A percentile compares a stretch with the other conserved stretches of the same genome.
Conservation (phyloP, 257 asterid genomes). For the Solanum clarkiae region DNA sequence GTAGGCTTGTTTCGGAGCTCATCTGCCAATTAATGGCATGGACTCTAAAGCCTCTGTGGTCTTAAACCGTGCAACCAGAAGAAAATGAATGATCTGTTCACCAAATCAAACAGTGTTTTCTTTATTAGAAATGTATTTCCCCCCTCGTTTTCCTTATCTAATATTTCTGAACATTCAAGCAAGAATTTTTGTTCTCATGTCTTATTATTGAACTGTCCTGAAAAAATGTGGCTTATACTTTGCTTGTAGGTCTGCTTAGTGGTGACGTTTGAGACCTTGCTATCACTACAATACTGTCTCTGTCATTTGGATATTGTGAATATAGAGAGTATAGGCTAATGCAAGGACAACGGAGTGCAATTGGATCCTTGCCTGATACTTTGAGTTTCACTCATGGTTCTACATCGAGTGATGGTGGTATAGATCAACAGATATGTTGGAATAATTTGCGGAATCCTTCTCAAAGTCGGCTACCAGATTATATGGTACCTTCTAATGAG, state of each 20-base stretch:
- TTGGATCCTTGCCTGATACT: constrained; percentile 58
- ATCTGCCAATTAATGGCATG: not conserved
- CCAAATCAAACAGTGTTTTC: not conserved
- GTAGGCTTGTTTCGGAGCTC: not conserved
- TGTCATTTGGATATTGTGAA: constrained; percentile 2
- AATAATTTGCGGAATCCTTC: constrained; percentile 39
- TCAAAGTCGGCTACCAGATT: constrained; percentile 34
- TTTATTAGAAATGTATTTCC: not conserved
- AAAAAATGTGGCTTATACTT: not conserved
- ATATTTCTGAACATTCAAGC: not conserved
- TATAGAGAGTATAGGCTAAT: constrained; percentile 27
- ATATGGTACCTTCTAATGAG: constrained; percentile 29
- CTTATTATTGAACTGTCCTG: not conserved
- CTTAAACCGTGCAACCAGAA: not conserved
- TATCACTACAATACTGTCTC: not conserved
- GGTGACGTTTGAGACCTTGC: not conserved
- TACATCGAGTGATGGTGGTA: constrained; percentile 37
- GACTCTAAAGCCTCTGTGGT: not conserved
- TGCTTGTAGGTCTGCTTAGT: constrained; percentile 36
- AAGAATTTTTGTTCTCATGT: not conserved
- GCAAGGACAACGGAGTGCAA: constrained; percentile 74
- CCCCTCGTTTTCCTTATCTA: not conserved
- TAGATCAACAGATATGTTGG: constrained; percentile 70
- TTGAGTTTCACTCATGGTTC: constrained; percentile 58
- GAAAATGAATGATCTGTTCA: not conserved